Evolutionary conservation across 352 stramenopile species (phyloP).

Genomic region (Aphanomyces stellatus): DNA sequence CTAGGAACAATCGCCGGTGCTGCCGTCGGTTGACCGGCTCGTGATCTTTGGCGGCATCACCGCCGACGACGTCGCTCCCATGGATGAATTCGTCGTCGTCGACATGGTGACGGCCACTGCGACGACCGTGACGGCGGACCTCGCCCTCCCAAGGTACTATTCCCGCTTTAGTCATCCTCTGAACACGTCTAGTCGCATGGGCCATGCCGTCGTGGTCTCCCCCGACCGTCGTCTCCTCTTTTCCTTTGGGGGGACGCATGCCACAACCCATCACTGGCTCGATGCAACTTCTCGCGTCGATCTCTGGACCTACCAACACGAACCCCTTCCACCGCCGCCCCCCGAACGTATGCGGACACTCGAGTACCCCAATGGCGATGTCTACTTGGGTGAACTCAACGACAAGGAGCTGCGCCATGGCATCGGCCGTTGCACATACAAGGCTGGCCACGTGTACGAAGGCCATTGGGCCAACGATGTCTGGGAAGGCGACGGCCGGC

Average conservation of each 20-base stretch:
- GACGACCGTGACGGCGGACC: constrained; percentile 20
- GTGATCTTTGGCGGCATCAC: constrained; percentile 49
- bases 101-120: background rate
- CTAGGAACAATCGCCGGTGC: too few species aligned
- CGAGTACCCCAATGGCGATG: constrained; percentile 38
- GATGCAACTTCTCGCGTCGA: constrained; percentile 39
- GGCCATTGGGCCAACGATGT: constrained; percentile 50
- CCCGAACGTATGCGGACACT: constrained; percentile 15
- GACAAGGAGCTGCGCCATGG: constrained; percentile 31
- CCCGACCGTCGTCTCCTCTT: constrained; percentile 41
- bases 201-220: constrained; percentile 31
- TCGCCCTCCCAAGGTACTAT: constrained; percentile 28
- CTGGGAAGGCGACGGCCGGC: constrained; percentile 40
- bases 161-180: background rate
- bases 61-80: constrained; percentile 23
- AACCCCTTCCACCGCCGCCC: constrained; percentile 23
- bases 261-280: constrained; percentile 26
- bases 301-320: constrained; percentile 54
- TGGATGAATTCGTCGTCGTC: constrained; percentile 28
- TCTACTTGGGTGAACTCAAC: constrained; percentile 51
- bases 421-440: constrained; percentile 51
- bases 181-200: constrained; percentile 32
- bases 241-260: constrained; percentile 43
- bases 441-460: constrained; percentile 51
- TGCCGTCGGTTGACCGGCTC: too few species aligned